Conservation (phyloP, 352 stramenopile species). For the Plasmopara muralis region DNA sequence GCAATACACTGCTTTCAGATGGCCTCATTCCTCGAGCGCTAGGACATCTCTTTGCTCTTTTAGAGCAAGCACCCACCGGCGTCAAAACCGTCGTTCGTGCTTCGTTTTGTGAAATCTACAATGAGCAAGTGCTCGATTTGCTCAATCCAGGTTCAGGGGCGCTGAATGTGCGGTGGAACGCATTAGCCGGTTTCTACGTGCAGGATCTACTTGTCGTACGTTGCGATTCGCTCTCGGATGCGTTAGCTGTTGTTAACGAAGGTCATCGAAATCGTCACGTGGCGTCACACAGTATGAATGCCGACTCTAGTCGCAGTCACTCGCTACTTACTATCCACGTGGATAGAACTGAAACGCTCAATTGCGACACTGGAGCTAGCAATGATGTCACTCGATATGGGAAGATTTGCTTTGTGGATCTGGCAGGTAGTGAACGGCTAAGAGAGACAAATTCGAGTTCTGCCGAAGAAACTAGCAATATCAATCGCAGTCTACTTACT, state of each 20-base stretch:
- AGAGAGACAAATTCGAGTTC: conserved; percentile 71
- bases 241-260: conserved; percentile 70
- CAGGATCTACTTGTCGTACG: conserved; percentile 70
- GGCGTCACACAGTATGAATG: conserved; percentile 68
- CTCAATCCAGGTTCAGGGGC: conserved; percentile 55
- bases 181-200: conserved; percentile 70
- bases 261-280: conserved; percentile 65
- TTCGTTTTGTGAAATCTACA: conserved; percentile 83
- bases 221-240: conserved; percentile 64
- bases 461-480: conserved; percentile 71
- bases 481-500: conserved; percentile 80
- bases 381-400: conserved; percentile 51
- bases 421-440: conserved; percentile 66
- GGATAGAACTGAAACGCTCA: conserved; percentile 46
- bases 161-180: conserved; percentile 70
- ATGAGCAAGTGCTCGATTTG: conserved; percentile 75
- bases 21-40: conserved; percentile 67
- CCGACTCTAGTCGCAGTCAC: conserved; percentile 73
- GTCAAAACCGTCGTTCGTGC: conserved; percentile 61
- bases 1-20: conserved; percentile 37
- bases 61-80: conserved; percentile 36
- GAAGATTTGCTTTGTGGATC: conserved; percentile 80
- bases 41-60: conserved; percentile 53
- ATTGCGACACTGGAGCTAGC: conserved; percentile 28
- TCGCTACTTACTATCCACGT: conserved; percentile 71